Evolutionary conservation across 108 stramenopile species (phyloP).

Genomic region (Skeletonema menzelii): DNA sequence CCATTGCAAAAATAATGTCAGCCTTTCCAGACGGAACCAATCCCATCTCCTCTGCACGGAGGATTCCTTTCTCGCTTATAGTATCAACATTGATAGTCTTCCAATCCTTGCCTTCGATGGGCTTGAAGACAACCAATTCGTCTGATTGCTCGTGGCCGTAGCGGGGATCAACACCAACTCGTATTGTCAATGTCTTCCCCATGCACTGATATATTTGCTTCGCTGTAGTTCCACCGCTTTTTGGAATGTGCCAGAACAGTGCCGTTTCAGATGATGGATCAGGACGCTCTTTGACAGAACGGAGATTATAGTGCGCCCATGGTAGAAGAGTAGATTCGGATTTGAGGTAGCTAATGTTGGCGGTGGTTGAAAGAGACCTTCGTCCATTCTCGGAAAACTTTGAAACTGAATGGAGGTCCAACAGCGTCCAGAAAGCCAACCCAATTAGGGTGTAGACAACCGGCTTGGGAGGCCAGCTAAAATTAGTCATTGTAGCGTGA

Average conservation of each 20-base stretch:
- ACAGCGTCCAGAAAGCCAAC: neutral
- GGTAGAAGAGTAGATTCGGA: constrained; percentile 10
- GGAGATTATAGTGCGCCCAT: constrained; percentile 42
- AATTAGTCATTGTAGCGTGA: neutral
- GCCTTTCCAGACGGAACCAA: constrained; percentile 26
- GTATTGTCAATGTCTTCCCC: constrained; percentile 32
- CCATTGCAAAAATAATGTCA: constrained; percentile 49
- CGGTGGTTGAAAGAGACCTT: neutral
- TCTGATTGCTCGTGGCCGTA: constrained; percentile 24
- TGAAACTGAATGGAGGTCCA: neutral
- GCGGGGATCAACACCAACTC: constrained; percentile 34
- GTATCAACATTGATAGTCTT: constrained; percentile 52
- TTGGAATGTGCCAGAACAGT: constrained; percentile 27
- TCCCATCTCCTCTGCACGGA: constrained; percentile 29
- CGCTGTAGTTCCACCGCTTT: constrained; percentile 46
- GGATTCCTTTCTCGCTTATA: constrained; percentile 36
- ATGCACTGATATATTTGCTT: constrained; percentile 47
- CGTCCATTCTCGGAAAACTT: neutral
- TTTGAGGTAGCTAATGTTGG: neutral
- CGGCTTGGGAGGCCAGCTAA: neutral
- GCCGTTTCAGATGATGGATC: constrained; percentile 36
- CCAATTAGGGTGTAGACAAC: neutral
- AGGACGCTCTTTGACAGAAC: constrained; percentile 27
- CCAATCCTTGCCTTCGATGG: constrained; percentile 25
- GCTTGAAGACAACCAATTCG: constrained; percentile 29